These are phyloP conservation scores for Penicillium tannophilum DNA, from an alignment of 495 filamentous ascomycete genomes.

Conservation along the genomic window DNA sequence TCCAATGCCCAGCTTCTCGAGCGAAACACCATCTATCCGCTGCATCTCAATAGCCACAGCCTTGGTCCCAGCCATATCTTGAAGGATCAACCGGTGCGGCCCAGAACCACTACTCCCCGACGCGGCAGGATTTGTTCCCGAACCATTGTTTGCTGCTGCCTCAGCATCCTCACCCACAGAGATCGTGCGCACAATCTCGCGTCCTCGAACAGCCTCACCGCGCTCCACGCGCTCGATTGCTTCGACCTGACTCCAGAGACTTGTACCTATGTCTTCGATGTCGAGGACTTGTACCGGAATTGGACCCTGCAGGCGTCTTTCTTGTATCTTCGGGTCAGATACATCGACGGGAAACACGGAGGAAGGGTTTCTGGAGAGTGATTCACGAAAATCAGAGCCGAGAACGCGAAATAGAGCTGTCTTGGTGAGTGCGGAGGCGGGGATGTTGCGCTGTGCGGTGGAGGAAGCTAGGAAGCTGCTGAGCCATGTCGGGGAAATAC, in stretches of 20 bases:
- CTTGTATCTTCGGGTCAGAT: conserved; percentile 51
- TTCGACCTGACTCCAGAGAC: conserved; percentile 83
- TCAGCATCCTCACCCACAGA: conserved; percentile 52
- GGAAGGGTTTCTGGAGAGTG: conserved; percentile 50
- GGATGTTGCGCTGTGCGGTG: conserved; percentile 53
- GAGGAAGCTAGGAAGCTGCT: conserved; percentile 41
- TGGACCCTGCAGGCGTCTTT: conserved; percentile 56
- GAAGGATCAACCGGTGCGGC: conserved; percentile 78
- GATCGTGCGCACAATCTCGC: conserved; percentile 77
- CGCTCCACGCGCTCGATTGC: conserved; percentile 79
- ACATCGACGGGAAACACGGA: conserved; percentile 62
- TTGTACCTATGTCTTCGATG: conserved; percentile 76
- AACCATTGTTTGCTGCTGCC: conserved; percentile 28
- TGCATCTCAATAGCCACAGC: conserved; percentile 75
- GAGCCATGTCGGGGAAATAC: conserved; percentile 47
- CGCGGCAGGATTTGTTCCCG: conserved; percentile 17
- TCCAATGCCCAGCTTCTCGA: conserved; percentile 72
- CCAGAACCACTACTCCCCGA: conserved; percentile 43
- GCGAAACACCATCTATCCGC: conserved; percentile 61
- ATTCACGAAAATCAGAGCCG: conserved; percentile 69
- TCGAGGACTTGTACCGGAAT: conserved; percentile 81
- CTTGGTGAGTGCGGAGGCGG: conserved; percentile 70
- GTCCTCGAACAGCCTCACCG: conserved; percentile 78
- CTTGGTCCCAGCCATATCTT: conserved; percentile 73
- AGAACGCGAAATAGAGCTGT: conserved; percentile 83